A percentile compares a stretch with the other conserved stretches of the same genome.
phyloP scores from a whole-genome alignment of 2,329 filamentous ascomycete genomes.

The Neurospora sp. region DNA sequence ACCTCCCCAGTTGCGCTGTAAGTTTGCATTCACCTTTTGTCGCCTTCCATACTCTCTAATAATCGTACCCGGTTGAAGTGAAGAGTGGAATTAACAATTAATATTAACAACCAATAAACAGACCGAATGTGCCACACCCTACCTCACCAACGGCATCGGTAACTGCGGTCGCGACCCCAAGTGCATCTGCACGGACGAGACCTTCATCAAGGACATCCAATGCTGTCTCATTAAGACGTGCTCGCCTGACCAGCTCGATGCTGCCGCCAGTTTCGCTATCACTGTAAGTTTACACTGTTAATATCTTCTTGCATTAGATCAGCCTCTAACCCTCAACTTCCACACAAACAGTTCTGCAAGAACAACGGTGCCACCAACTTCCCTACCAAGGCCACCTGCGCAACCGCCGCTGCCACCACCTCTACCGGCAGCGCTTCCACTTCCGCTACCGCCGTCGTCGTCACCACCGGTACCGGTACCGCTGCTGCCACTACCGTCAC shows the following conservation, averaged over 20 bases:
- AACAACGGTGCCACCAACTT: slow-evolving; percentile 23
- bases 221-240: slow-evolving; percentile 27
- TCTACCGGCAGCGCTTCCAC: slow-evolving; percentile 5
- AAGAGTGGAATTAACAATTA: slow-evolving; percentile 4
- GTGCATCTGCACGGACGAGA: slow-evolving; percentile 33
- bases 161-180: slow-evolving; percentile 25
- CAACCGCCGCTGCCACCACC: slow-evolving; percentile 5
- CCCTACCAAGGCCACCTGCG: slow-evolving; percentile 15
- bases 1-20: slow-evolving; percentile 47
- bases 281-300: slow-evolving; percentile 13
- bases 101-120: slow-evolving; percentile 8
- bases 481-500: slow-evolving; percentile 1
- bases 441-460: neutral
- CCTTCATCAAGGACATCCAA: slow-evolving; percentile 31
- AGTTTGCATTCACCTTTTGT: slow-evolving; percentile 19
- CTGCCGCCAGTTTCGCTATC: slow-evolving; percentile 23
- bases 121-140: slow-evolving; percentile 23
- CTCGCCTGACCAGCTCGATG: slow-evolving; percentile 18
- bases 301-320: neutral
- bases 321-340: neutral
- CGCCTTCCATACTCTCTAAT: neutral
- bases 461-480: slow-evolving; percentile 2
- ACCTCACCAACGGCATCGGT: slow-evolving; percentile 23
- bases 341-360: slow-evolving; percentile 18
- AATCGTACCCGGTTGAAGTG: neutral